These are phyloP conservation scores for Paramecium sonneborni DNA, from an alignment of 73 alveolate genomes.

Conservation along the genomic window DNA sequence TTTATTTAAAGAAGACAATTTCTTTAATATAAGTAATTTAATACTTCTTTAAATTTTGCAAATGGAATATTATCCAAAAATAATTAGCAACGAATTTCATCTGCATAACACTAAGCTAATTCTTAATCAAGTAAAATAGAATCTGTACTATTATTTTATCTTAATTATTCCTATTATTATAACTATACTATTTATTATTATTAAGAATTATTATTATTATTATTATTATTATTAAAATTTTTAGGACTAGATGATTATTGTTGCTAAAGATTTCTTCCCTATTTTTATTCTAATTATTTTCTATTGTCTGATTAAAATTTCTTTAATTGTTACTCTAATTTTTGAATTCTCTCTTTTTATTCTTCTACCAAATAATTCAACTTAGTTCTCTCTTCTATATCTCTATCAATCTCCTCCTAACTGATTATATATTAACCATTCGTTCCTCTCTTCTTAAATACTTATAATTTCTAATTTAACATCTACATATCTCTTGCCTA, in stretches of 20 bases:
- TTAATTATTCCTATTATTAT: not conserved
- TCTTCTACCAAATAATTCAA: slow-evolving; percentile 22
- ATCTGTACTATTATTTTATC: not conserved
- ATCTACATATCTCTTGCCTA: not conserved
- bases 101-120: not conserved
- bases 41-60: not conserved
- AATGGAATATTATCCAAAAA: not conserved
- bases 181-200: not conserved
- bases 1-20: not conserved
- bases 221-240: not conserved
- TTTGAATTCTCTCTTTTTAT: not conserved
- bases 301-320: slow-evolving; percentile 30
- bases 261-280: not conserved
- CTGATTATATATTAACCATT: slow-evolving; percentile 16
- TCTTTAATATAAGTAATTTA: not conserved
- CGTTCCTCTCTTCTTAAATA: not conserved
- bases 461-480: not conserved
- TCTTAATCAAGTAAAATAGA: not conserved
- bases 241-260: not conserved
- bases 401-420: slow-evolving; percentile 32
- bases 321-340: slow-evolving; percentile 39
- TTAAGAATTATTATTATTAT: not conserved
- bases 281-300: slow-evolving; percentile 25
- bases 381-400: slow-evolving; percentile 32
- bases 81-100: not conserved